phyloP scores from a whole-genome alignment of 352 stramenopile species.

The Phytopythium litorale region DNA sequence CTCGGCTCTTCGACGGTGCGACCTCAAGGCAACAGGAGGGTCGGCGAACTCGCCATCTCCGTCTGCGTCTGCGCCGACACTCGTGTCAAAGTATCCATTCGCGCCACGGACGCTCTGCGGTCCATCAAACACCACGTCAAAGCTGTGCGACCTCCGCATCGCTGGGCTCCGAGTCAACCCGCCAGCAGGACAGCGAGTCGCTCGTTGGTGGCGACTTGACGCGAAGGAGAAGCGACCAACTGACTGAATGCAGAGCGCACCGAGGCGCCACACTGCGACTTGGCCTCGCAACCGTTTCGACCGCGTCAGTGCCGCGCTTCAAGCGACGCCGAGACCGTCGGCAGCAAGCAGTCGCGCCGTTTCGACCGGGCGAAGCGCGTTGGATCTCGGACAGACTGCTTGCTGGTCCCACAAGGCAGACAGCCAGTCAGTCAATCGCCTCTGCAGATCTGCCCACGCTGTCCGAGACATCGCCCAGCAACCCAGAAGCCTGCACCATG shows the following conservation, averaged over 20 bases:
- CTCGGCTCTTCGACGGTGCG: background rate
- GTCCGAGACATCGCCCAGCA: background rate
- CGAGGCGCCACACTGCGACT: background rate
- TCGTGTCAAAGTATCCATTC: background rate
- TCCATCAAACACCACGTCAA: constrained; percentile 13
- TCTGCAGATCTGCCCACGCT: background rate
- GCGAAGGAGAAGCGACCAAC: background rate
- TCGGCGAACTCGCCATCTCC: background rate
- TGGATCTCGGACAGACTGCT: background rate
- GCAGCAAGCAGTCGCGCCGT: constrained; percentile 6
- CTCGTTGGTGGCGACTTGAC: background rate
- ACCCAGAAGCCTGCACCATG: constrained; percentile 16
- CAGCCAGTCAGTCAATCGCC: background rate
- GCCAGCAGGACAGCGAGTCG: background rate
- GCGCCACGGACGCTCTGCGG: background rate
- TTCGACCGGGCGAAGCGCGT: constrained; percentile 3
- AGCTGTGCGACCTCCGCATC: constrained; percentile 51
- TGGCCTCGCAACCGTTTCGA: background rate
- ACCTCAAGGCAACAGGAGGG: background rate
- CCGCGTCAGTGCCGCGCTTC: background rate
- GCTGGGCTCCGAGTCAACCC: background rate
- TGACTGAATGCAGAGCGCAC: background rate
- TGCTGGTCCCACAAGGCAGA: background rate
- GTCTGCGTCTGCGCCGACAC: background rate
- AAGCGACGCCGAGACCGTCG: background rate